Base-by-base conservation (phyloP, 352 stramenopile genomes). In the Phytophthora sojae region DNA sequence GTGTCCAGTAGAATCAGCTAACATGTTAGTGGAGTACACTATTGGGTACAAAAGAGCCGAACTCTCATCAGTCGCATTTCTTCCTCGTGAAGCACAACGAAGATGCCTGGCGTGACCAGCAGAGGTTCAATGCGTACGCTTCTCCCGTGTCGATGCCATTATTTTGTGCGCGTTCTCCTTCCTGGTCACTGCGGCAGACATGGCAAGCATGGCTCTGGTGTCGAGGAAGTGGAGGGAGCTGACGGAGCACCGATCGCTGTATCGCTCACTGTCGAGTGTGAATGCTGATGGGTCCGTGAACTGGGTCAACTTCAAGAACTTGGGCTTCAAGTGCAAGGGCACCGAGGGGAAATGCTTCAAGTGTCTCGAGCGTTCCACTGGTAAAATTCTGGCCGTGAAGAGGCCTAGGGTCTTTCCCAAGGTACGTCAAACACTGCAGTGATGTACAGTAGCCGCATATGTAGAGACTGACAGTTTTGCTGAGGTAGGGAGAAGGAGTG, bases 291-390 rank as follows among this genome's bases (percentile, higher is more conserved):
- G 90, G 9, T 88, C 81, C 0, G 89, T 97, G 35, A 95, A 96
- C 55, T 94, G 86, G 85, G 77, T 93, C 45, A 95, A 94, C 63
- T 97, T 97, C 50, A 91, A 91, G 54, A 96, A 95, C 64, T 63
- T 97, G 32, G 90, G 90, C 23, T 90, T 97, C 57, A 97, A 96
- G 67, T 96, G 96, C 80, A 94, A 96, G 60, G 91, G 91, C 35
- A 97, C 91, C 2, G 90, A 97, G 61, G 91, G 91, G 37, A 95
- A 82, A 1, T 96, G 89, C 56, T 95, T 96, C 58, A 95, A 95
- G 67, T 95, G 90, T 61, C 85, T 85, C 66, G 86, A 97, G 68
- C 83, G 90, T 4, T 94, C 87, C 23, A 92, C 85, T 4, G 90
- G 91, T 21, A 93, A 92, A 52, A 85, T 94, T n/a, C 66, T 96